Evolutionary conservation across 768 basidiomycete genomes (phyloP), one percentile per base, ranked within the genome.

Genomic region (Mycena chlorophos): DNA sequence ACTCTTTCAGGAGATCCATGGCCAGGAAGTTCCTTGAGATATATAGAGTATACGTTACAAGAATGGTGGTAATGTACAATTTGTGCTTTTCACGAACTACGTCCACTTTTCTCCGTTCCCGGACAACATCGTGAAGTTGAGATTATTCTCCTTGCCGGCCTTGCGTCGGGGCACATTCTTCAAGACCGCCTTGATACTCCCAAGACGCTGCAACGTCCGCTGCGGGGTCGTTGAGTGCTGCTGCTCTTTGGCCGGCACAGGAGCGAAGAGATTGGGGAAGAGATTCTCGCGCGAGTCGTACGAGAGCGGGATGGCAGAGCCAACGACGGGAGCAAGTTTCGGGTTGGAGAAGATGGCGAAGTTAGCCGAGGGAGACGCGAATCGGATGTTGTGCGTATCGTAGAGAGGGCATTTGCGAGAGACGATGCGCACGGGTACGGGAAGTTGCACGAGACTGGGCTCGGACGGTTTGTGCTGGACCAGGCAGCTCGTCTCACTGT

Each of bases 361-460:
- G 56, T 57, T 55, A 19, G 20, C 26, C 25, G 60, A 62, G 13
- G 54, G 56, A 45, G 56, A 58, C 22, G 60, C 60, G 42, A 58
- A 62, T 38, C 56, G 56, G 51, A 62, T 62, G 27, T 62, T 62
- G 54, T 62, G 56, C 51, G 29, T 58, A 48, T 62, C 60, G 48
- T 55, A 58, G 13, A n/a, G 28, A 26, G 51, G 52, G 19, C 51
- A 2, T n/a, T 39, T 31, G 4, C 46, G 48, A 20, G 40, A 28
- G 47, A 29, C 52, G 5, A 25, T 17, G 3, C 53, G 37, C 2
- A 47, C 25, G 6, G 49, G 28, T 31, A 47, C 39, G 8, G 56
- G 50, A 8, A 46, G 12, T 46, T 5, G 54, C 22, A 0, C 43
- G 26, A 3, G 56, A 56, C 20, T 29, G 31, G 16, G 51, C 46